Conservation (phyloP, 768 basidiomycete species). For the Boletus sp. region DNA sequence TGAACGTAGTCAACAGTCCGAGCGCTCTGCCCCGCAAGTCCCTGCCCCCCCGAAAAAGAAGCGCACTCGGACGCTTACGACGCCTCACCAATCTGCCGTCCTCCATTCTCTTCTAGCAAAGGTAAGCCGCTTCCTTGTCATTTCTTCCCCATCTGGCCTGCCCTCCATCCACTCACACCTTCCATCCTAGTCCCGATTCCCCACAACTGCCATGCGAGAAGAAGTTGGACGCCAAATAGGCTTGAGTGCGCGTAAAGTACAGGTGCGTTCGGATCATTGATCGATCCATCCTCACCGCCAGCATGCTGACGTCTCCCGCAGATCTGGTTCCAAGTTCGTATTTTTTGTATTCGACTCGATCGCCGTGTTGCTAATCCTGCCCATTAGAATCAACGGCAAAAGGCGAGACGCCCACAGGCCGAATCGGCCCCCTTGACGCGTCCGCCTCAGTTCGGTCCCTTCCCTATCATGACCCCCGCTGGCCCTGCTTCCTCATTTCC, state of each 20-base stretch:
- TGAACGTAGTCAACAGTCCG: conserved; percentile 42
- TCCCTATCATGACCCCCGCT: conserved; percentile 44
- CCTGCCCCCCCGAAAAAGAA: conserved; percentile 48
- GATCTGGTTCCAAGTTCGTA: conserved; percentile 85
- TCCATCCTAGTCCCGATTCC: conserved; percentile 72
- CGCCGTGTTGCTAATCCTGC: conserved; percentile 7
- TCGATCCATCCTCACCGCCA: conserved; percentile 1
- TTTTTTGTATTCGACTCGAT: background rate
- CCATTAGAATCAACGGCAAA: conserved; percentile 81
- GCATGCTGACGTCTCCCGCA: conserved; percentile 30
- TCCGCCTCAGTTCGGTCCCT: conserved; percentile 64
- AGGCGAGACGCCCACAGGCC: conserved; percentile 72
- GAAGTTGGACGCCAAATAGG: conserved; percentile 85
- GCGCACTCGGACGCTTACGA: conserved; percentile 85
- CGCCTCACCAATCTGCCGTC: conserved; percentile 86
- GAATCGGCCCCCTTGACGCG: conserved; percentile 53
- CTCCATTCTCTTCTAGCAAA: conserved; percentile 83
- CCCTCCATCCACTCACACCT: background rate
- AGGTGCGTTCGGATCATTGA: conserved; percentile 50
- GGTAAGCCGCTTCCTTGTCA: conserved; percentile 41
- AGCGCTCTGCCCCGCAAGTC: conserved; percentile 32
- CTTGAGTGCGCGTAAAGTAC: conserved; percentile 87
- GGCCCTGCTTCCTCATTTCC: conserved; percentile 23
- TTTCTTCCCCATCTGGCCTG: background rate
- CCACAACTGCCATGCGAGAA: conserved; percentile 83